Percentiles rank a stretch among this genome's conserved stretches.
phyloP scores from a whole-genome alignment of 305 asterid genomes.

The Ilex paraguariensis region DNA sequence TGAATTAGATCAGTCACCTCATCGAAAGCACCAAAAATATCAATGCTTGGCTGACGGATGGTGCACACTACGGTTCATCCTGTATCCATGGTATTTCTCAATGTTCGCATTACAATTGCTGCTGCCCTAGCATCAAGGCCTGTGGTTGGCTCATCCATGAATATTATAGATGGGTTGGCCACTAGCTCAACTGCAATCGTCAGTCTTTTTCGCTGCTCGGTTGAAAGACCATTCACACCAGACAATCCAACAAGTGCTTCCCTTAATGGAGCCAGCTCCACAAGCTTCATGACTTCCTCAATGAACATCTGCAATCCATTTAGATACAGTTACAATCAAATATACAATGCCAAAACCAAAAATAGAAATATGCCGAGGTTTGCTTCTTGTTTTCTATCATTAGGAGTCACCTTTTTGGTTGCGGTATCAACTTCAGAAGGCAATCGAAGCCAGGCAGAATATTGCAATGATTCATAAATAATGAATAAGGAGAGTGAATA shows the following conservation, averaged over 20 bases:
- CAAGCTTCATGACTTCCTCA: constrained; percentile 3
- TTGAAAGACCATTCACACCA: constrained; percentile 6
- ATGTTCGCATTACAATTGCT: constrained; percentile 1
- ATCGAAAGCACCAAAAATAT: constrained; percentile 5
- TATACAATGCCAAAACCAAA: too few relatives aligned
- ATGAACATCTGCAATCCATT: not conserved
- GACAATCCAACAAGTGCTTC: constrained; percentile 4
- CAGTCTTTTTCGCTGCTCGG: constrained; percentile 4
- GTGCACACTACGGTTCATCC: constrained; percentile 7
- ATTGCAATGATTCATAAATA: constrained; percentile 2
- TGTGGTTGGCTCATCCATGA: constrained; percentile 8
- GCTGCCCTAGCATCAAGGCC: constrained; percentile 7
- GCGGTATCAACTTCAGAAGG: constrained; percentile 3
- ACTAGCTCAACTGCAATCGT: constrained; percentile 7
- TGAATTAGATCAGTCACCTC: not conserved
- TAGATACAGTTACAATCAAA: too few relatives aligned
- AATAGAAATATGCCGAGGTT: too few relatives aligned
- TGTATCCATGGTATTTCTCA: constrained; percentile 2
- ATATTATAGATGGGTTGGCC: constrained; percentile 8
- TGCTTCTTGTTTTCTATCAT: not conserved
- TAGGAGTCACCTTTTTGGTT: not conserved
- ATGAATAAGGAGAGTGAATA: constrained; percentile 5
- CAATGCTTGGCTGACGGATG: constrained; percentile 7
- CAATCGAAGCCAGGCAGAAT: constrained; percentile 7
- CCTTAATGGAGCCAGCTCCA: constrained; percentile 2